phyloP scores from a whole-genome alignment of 2,329 filamentous ascomycete species.

The Talaromyces sp. region DNA sequence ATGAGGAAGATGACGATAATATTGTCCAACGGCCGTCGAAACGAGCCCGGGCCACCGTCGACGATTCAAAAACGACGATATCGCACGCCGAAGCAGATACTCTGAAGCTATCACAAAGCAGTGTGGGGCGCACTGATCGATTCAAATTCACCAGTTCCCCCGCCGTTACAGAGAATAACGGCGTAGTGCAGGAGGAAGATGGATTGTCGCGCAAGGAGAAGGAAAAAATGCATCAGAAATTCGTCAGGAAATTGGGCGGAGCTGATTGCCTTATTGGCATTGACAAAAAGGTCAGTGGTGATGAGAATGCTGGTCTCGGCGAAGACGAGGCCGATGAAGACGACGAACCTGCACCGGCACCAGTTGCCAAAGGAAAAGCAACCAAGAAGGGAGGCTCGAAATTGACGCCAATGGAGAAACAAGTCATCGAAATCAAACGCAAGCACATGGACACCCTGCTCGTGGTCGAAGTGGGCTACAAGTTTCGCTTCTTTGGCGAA shows the following conservation, averaged over 20 bases:
- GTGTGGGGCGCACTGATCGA: slow-evolving; percentile 48
- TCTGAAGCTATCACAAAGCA: slow-evolving; percentile 22
- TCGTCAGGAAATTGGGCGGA: slow-evolving; percentile 83
- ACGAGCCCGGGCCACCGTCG: slow-evolving; percentile 26
- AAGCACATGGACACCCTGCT: slow-evolving; percentile 85
- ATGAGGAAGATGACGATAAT: slow-evolving; percentile 36
- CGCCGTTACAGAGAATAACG: slow-evolving; percentile 28
- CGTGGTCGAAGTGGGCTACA: slow-evolving; percentile 94
- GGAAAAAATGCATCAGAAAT: slow-evolving; percentile 71
- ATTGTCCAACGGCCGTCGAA: slow-evolving; percentile 38
- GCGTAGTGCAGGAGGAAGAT: slow-evolving; percentile 36
- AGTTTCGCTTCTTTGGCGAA: slow-evolving; percentile 95
- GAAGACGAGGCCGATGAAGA: slow-evolving; percentile 57
- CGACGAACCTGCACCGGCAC: slow-evolving; percentile 41
- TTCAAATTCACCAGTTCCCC: slow-evolving; percentile 55
- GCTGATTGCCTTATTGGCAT: slow-evolving; percentile 72
- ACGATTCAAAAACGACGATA: slow-evolving; percentile 11
- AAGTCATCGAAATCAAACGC: slow-evolving; percentile 89
- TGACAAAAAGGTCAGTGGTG: slow-evolving; percentile 51
- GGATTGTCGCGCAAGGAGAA: slow-evolving; percentile 55
- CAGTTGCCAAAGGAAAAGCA: slow-evolving; percentile 42
- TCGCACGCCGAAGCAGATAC: slow-evolving; percentile 2
- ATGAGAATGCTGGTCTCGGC: slow-evolving; percentile 49
- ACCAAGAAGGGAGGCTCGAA: slow-evolving; percentile 73
- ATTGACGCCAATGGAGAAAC: slow-evolving; percentile 88